Evolutionary conservation across 177 flowering plant species (phyloP).

Genomic region (Vitis hybrid): DNA sequence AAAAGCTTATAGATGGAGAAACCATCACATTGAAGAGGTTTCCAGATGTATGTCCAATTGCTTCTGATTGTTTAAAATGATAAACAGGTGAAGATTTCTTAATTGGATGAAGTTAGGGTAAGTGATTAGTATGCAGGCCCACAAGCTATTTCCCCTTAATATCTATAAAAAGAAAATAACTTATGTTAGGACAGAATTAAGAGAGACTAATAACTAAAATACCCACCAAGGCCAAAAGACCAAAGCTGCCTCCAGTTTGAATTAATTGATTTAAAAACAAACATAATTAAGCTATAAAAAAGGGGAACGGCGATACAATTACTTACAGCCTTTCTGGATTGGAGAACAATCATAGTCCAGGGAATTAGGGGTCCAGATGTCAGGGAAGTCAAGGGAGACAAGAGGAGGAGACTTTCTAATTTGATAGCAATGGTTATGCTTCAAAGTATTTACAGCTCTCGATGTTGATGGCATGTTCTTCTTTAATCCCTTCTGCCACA

Average conservation of each 20-base stretch:
- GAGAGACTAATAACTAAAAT: too few species aligned
- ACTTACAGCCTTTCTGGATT: slow-evolving; percentile 19
- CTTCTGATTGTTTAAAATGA: too few species aligned
- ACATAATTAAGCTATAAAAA: background rate
- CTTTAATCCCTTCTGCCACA: slow-evolving; percentile 1
- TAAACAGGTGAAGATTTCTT: too few species aligned
- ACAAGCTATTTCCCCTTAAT: too few species aligned
- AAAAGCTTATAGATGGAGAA: too few species aligned
- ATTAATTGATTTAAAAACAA: background rate
- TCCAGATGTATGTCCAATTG: too few species aligned
- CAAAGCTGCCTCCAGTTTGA: background rate
- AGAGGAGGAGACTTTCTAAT: slow-evolving; percentile 43
- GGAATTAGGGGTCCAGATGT: slow-evolving; percentile 39
- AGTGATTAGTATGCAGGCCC: too few species aligned
- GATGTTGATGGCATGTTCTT: background rate
- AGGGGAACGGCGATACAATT: background rate
- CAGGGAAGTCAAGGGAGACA: slow-evolving; percentile 52
- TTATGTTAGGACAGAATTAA: too few species aligned
- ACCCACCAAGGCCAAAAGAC: too few species aligned
- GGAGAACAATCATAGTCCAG: slow-evolving; percentile 14
- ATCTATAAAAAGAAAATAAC: too few species aligned
- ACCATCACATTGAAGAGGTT: too few species aligned
- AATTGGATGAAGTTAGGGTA: too few species aligned
- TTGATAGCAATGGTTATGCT: slow-evolving; percentile 2
- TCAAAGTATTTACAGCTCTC: background rate